Base-by-base conservation (phyloP, 2,329 filamentous ascomycete species). In the Fusarium tanahbumbuense region DNA sequence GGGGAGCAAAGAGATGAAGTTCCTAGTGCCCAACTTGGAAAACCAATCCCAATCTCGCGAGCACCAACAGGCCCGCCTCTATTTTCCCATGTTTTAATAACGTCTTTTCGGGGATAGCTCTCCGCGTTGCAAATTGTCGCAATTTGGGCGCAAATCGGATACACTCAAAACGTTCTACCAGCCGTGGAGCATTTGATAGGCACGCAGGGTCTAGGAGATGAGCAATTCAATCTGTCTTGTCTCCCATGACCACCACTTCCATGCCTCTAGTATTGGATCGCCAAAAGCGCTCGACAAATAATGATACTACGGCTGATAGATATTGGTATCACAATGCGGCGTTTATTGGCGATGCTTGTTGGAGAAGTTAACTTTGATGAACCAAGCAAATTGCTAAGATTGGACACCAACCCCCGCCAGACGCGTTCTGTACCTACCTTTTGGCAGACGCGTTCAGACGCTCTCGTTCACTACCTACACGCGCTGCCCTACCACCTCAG, bases 161-260 rank as follows among this genome's bases (percentile, higher is more conserved):
- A 27, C 54, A 37, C 48, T 34, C 60, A 54, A 34, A 45, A 60
- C 49, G 42, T 49, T 28, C 42, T 57, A 34, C 67, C 58, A 57
- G 49, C 50, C 44, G 56, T 48, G 50, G 62, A 48, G 52, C 58
- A 47, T 46, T 64, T 64, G 60, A 66, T 70, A 69, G 56, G 61
- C 27, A 27, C 40, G 52, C 60, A 60, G 54, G 64, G 55, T 56
- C 56, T 56, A 55, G 56, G 67, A 53, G 54, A 70, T 70, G 62
- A 52, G 67, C 62, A 70, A 70, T 72, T 44, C 66, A 49, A 57
- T 55, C 42, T 64, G 55, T 70, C 59, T 64, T 48, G 59, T 68
- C 40, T 50, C 64, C 67, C 48, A 56, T 56, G 56, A 45, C 37
- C 60, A 65, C 53, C 61, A 56, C 45, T 32, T 45, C 57, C 68